Conservation (phyloP, 306 rosid genomes). For the Gynostemma pentaphyllum region DNA sequence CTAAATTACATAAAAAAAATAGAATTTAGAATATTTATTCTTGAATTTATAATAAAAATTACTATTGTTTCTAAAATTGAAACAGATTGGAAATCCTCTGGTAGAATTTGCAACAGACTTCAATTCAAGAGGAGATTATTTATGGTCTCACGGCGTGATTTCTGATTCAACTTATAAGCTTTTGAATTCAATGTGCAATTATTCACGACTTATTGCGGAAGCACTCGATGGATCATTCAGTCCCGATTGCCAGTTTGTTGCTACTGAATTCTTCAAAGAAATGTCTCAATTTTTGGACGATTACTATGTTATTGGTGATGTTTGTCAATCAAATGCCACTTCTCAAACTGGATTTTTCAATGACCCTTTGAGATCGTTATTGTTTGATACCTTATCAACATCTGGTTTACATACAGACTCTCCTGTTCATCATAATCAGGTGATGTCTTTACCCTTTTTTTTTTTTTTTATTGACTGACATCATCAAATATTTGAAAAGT, state of each 20-base stretch:
- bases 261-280: conserved; percentile 28
- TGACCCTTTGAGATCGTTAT: conserved; percentile 20
- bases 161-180: conserved; percentile 34
- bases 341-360: conserved; percentile 26
- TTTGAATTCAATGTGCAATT: conserved; percentile 34
- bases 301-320: conserved; percentile 45
- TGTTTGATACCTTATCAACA: background rate
- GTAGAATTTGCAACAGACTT: conserved; percentile 34
- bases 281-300: conserved; percentile 32
- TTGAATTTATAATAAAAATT: too few species aligned
- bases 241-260: conserved; percentile 26
- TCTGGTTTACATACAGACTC: background rate
- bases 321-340: conserved; percentile 28
- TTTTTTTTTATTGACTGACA: too few species aligned
- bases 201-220: conserved; percentile 28
- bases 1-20: too few species aligned
- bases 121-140: conserved; percentile 36
- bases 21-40: too few species aligned
- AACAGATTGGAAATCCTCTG: conserved; percentile 51
- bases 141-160: conserved; percentile 53
- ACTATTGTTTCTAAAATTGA: background rate
- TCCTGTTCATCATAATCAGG: background rate
- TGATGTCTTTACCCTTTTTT: background rate
- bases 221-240: conserved; percentile 25
- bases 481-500: too few species aligned